phyloP scores from a whole-genome alignment of 768 basidiomycete genomes.

The Nidularia sp. region DNA sequence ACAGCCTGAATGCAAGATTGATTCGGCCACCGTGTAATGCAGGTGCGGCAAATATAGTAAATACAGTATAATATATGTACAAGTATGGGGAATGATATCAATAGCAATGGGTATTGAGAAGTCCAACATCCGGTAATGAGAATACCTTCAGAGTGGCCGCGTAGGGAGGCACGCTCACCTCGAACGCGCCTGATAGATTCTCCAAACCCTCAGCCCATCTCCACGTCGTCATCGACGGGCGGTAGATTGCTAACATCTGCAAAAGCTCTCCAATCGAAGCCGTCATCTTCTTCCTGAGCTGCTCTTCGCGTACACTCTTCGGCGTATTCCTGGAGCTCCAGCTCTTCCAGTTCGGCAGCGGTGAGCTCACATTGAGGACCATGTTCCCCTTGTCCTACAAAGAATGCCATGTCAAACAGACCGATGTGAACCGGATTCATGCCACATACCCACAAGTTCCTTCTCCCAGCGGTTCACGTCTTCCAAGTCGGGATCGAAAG shows the following conservation, averaged over 20 bases:
- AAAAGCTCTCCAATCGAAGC: constrained; percentile 29
- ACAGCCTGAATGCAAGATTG: too few relatives aligned
- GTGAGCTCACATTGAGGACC: constrained; percentile 19
- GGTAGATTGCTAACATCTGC: constrained; percentile 12
- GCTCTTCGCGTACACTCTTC: constrained; percentile 42
- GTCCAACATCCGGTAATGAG: too few relatives aligned
- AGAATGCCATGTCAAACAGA: not conserved
- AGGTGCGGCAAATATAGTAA: too few relatives aligned
- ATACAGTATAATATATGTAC: too few relatives aligned
- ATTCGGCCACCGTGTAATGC: too few relatives aligned
- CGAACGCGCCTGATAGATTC: too few relatives aligned
- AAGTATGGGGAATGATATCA: too few relatives aligned
- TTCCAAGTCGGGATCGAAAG: constrained; percentile 71
- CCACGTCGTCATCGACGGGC: not conserved
- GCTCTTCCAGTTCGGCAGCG: constrained; percentile 42
- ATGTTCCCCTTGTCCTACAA: constrained; percentile 14
- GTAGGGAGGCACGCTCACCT: too few relatives aligned
- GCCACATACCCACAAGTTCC: constrained; percentile 39
- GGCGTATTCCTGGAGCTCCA: constrained; percentile 57
- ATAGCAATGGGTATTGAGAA: too few relatives aligned
- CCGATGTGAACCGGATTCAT: constrained; percentile 2
- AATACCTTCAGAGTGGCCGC: too few relatives aligned
- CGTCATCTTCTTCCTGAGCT: constrained; percentile 35
- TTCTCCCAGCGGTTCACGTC: constrained; percentile 59
- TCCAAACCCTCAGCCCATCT: not conserved